phyloP scores from a whole-genome alignment of 345 rosid species.

The Euphorbia tirucalli region DNA sequence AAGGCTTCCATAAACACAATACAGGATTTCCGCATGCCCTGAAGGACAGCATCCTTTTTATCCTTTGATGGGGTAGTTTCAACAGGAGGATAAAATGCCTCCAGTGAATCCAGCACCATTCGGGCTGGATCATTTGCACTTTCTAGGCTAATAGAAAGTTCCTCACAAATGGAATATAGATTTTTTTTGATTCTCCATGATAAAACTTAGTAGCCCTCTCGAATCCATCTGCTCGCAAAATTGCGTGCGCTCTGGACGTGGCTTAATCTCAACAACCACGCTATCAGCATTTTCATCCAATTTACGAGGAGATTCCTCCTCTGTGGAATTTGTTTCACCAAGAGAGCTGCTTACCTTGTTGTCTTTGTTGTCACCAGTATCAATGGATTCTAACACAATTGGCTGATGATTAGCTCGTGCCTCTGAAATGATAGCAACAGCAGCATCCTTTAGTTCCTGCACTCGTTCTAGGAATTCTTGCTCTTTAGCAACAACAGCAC shows the following conservation, averaged over 20 bases:
- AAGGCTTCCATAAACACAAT: slow-evolving; percentile 50
- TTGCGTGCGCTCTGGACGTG: slow-evolving; percentile 45
- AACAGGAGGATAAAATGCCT: slow-evolving; percentile 49
- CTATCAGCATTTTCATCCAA: slow-evolving; percentile 35
- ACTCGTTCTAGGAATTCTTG: slow-evolving; percentile 50
- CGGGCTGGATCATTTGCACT: slow-evolving; percentile 58
- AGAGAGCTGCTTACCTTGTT: slow-evolving; percentile 57
- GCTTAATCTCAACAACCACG: slow-evolving; percentile 41
- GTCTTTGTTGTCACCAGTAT: slow-evolving; percentile 33
- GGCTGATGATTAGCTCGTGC: slow-evolving; percentile 35
- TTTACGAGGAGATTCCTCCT: slow-evolving; percentile 41
- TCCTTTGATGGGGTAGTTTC: slow-evolving; percentile 40
- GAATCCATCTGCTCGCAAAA: slow-evolving; percentile 70
- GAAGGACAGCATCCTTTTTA: slow-evolving; percentile 53
- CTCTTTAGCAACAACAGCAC: slow-evolving; percentile 46
- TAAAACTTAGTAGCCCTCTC: slow-evolving; percentile 49
- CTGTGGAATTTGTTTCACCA: slow-evolving; percentile 37
- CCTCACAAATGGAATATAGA: slow-evolving; percentile 37
- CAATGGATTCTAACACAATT: slow-evolving; percentile 25
- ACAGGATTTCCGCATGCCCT: slow-evolving; percentile 55
- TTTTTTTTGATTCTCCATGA: slow-evolving; percentile 46
- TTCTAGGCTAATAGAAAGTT: slow-evolving; percentile 53
- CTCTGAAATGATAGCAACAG: slow-evolving; percentile 47
- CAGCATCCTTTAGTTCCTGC: slow-evolving; percentile 62
- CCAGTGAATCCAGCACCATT: slow-evolving; percentile 59